Base-by-base conservation (phyloP, 805 yeast species). In the Pichia occidentalis region DNA sequence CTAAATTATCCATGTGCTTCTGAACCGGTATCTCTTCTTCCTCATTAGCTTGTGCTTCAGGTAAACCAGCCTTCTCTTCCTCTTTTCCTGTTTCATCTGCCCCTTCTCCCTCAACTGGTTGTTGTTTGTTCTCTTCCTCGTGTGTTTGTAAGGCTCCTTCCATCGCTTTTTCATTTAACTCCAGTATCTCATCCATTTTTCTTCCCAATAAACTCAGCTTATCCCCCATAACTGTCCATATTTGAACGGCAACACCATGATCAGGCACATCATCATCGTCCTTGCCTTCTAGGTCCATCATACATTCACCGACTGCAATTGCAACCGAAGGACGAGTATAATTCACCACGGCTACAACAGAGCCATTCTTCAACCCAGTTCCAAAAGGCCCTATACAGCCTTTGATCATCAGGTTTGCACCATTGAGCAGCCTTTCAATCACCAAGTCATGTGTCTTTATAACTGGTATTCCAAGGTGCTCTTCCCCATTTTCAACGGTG, bases 371-470 rank as follows among this genome's bases (percentile, higher is more conserved):
- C 5, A 72, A 64, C 4, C 68, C 48, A 0, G 46, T 30, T 33
- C 80, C 84, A 49, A 82, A 78, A 2, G 80, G 80, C 0, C 76
- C 73, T 4, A 70, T 52, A 5, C 77, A 70, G 0, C 94, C 94
- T 3, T 87, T 83, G 24, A 81, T 64, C 87, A 83, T 82, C 45
- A 84, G 59, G 49, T 83, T 73, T 0, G 97, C 96, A 10, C 97
- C 96, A 41, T 74, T 75, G 23, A 68, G 61, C n/a, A 87, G 60
- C 10, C 75, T 73, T 34, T 72, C 79, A 13, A 90, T 68, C 2
- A 90, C 95, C 47, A 70, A 74, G 10, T 73, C 73, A 53, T 85
- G 87, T 0, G 97, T 88, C 40, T 64, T 60, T 3, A 88, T 73
- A 1, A 70, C 54, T 0, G 95, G 95, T 17, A 86, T 47, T 8